Evolutionary conservation across 192 early-diverging fungal genomes (phyloP), one percentile per base, ranked within the genome.

Genomic region (Coemansia biformis): DNA sequence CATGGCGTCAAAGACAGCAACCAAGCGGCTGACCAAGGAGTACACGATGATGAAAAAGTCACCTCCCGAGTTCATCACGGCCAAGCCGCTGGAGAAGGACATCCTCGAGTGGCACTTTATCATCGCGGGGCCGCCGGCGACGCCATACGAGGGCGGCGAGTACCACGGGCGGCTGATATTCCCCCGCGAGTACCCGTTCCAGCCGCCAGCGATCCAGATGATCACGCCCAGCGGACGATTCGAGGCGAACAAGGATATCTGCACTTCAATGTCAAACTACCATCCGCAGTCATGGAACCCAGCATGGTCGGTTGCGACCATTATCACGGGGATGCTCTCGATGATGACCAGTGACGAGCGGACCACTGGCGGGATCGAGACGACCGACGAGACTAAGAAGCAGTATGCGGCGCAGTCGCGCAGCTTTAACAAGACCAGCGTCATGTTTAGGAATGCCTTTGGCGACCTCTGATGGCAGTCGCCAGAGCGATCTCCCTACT

Each of bases 81-180:
- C 96, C 11, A 88, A 87, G 52, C 96, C 96, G 13, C 70, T 92
- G 16, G 96, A 98, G 73, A 82, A 86, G 35, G 88, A 96, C 66
- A 75, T 98, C 19, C 88, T 98, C 65, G 95, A 98, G 59, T 96
- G 92, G 92, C 95, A 98, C 59, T 98, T 93, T 61, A 93, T 92
- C 2, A 78, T 96, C 8, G 77, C 88, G 15, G 95, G 95, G 9
- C 93, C 93, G 17, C 69, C 80, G 16, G 86, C 81, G 17, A 89
- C 89, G 6, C 87, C 89, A 6, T 98, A 89, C 69, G 81, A 81
- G 43, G 88, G 87, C 31, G 93, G 68, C 73, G 63, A 71, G 50
- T 94, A 93, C 70, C 96, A 98, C 71, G 96, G 96, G 0, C 71
- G 91, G 29, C 82, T 98, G 36, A 53, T 94, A 3, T 81, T 98